Evolutionary conservation across 2,329 filamentous ascomycete genomes (phyloP).

Genomic region (Cercospora berteroae): DNA sequence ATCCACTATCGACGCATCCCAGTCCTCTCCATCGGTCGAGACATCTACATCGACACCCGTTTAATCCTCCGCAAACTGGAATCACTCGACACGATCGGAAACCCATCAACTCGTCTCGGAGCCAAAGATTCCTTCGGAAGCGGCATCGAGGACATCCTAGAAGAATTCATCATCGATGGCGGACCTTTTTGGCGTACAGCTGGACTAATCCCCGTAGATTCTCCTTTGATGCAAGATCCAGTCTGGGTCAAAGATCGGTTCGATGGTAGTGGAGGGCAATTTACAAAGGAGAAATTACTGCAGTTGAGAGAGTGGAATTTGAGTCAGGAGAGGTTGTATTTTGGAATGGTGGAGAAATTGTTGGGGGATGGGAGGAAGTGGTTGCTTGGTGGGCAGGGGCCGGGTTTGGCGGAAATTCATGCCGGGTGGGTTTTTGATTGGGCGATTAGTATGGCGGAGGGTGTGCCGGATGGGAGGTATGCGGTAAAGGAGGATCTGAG

Average conservation of each 20-base stretch:
- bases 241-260: conserved; percentile 23
- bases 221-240: conserved; percentile 18
- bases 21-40: conserved; percentile 26
- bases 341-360: conserved; percentile 26
- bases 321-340: conserved; percentile 23
- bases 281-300: conserved; percentile 14
- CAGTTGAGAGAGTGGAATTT: conserved; percentile 17
- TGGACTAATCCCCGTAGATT: conserved; percentile 17
- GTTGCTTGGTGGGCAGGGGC: conserved; percentile 17
- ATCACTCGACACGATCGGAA: conserved; percentile 11
- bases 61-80: conserved; percentile 24
- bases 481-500: conserved; percentile 17
- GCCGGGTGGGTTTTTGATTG: conserved; percentile 23
- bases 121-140: conserved; percentile 15
- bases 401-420: conserved; percentile 27
- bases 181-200: conserved; percentile 22
- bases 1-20: conserved; percentile 29
- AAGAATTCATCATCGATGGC: conserved; percentile 24
- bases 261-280: conserved; percentile 20
- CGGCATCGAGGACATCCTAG: conserved; percentile 22
- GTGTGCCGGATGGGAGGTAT: conserved; percentile 6
- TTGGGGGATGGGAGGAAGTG: conserved; percentile 26
- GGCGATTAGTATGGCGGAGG: conserved; percentile 17
- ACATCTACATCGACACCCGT: conserved; percentile 29
- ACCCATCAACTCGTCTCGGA: conserved; percentile 13